Percentiles rank a stretch among this genome's conserved stretches.
Evolutionary conservation across 768 basidiomycete species (phyloP).

Genomic region (Myochromella boudieri): DNA sequence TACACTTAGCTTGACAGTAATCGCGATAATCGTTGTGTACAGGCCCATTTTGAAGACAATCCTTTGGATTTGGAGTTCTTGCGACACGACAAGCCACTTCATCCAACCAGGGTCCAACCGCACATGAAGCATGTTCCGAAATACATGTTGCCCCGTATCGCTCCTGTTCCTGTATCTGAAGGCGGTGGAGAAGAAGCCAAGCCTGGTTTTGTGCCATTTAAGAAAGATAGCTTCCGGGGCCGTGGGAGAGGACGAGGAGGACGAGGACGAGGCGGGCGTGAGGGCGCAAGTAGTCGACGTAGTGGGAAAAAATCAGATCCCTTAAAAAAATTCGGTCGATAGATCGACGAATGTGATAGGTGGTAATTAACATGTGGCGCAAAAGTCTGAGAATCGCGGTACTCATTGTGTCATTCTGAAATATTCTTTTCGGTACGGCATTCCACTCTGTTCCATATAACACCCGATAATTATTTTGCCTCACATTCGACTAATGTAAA

Average conservation of each 20-base stretch:
- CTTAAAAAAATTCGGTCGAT: constrained; percentile 68
- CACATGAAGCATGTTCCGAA: constrained; percentile 97
- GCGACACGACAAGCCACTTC: constrained; percentile 91
- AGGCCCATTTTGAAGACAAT: constrained; percentile 99
- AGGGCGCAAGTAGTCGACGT: constrained; percentile 45
- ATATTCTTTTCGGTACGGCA: no score
- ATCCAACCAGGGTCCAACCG: constrained; percentile 84
- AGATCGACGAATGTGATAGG: constrained; percentile 10
- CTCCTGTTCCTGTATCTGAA: constrained; percentile 49
- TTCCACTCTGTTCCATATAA: neutral
- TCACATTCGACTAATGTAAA: no score
- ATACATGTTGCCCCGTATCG: constrained; percentile 85
- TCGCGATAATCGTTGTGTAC: constrained; percentile 2
- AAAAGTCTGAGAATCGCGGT: no score
- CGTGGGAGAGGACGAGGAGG: constrained; percentile 58
- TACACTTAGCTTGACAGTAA: neutral
- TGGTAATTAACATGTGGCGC: no score
- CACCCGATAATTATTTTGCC: no score
- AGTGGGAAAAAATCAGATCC: constrained; percentile 79
- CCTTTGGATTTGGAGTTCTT: constrained; percentile 90
- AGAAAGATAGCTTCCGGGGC: constrained; percentile 48
- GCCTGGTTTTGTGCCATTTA: constrained; percentile 72
- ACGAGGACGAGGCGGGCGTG: constrained; percentile 54
- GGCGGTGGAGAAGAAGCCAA: constrained; percentile 28
- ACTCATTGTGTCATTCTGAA: no score